Conservation (phyloP, 352 stramenopile species). For the Pythium sp. region DNA sequence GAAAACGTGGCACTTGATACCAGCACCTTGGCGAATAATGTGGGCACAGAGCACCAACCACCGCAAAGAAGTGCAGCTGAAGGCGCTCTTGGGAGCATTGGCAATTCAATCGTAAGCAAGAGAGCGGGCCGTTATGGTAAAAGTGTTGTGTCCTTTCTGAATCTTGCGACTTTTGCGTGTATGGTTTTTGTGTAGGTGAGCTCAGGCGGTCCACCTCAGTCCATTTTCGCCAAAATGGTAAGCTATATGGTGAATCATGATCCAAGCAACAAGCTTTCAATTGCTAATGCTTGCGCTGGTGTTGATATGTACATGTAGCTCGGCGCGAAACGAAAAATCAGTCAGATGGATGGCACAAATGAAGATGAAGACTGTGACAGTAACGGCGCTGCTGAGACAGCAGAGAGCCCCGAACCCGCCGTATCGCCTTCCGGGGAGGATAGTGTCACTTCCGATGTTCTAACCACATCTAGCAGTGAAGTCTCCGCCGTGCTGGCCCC, state of each 20-base stretch:
- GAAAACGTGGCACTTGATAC: background rate
- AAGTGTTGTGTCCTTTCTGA: background rate
- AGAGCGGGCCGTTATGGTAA: background rate
- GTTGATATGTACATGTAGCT: background rate
- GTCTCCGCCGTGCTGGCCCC: conserved; percentile 21
- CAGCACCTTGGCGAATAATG: background rate
- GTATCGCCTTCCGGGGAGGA: background rate
- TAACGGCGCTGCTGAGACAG: background rate
- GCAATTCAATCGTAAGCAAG: background rate
- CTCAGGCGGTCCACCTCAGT: background rate
- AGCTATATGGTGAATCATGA: background rate
- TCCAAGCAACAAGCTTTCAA: background rate
- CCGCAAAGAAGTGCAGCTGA: background rate
- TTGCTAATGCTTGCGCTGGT: background rate
- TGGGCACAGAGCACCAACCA: background rate
- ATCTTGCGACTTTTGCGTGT: background rate
- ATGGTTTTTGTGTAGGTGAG: background rate
- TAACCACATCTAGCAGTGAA: conserved; percentile 12
- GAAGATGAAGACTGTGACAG: conserved; percentile 4
- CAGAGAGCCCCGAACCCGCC: background rate
- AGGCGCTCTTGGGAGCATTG: background rate
- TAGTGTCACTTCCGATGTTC: background rate
- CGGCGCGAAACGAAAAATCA: conserved; percentile 13
- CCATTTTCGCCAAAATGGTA: conserved; percentile 16
- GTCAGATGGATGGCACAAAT: conserved; percentile 10